phyloP scores from a whole-genome alignment of 139 green algal genomes.

The Desmodesmus armatus region DNA sequence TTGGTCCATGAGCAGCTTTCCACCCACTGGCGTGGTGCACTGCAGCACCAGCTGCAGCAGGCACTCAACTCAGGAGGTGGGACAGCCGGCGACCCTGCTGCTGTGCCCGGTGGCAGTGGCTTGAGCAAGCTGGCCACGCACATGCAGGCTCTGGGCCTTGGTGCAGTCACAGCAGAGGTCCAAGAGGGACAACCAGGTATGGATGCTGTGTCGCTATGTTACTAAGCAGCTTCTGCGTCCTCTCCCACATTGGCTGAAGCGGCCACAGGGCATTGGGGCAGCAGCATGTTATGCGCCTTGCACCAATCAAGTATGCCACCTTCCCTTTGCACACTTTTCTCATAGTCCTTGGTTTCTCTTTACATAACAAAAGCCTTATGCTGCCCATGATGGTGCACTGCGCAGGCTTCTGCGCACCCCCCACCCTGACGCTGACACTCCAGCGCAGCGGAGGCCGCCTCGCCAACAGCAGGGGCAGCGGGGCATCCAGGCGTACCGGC shows the following conservation, averaged over 20 bases:
- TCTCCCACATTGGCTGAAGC: not conserved
- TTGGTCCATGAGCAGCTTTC: constrained; percentile 35
- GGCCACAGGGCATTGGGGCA: no score
- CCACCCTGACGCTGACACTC: constrained; percentile 11
- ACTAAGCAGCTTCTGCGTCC: not conserved
- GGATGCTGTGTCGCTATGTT: not conserved
- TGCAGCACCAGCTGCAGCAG: constrained; percentile 19
- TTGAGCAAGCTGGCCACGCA: not conserved
- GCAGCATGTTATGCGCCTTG: no score
- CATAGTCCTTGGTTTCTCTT: no score
- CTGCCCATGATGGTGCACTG: not conserved
- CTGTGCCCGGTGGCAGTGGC: not conserved
- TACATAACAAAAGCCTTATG: not conserved
- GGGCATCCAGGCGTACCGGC: not conserved
- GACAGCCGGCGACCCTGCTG: not conserved
- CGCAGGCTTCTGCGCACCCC: constrained; percentile 42
- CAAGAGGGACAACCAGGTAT: constrained; percentile 43
- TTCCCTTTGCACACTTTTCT: no score
- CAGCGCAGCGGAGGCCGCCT: not conserved
- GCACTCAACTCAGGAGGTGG: not conserved
- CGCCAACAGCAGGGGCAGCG: not conserved
- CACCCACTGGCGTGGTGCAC: not conserved
- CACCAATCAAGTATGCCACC: no score
- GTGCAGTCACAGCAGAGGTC: constrained; percentile 31
- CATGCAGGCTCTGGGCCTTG: constrained; percentile 37